A percentile compares a stretch with the other conserved stretches of the same genome.
Evolutionary conservation across 768 basidiomycete species (phyloP).

Genomic region (Agrocybe chaxingu): DNA sequence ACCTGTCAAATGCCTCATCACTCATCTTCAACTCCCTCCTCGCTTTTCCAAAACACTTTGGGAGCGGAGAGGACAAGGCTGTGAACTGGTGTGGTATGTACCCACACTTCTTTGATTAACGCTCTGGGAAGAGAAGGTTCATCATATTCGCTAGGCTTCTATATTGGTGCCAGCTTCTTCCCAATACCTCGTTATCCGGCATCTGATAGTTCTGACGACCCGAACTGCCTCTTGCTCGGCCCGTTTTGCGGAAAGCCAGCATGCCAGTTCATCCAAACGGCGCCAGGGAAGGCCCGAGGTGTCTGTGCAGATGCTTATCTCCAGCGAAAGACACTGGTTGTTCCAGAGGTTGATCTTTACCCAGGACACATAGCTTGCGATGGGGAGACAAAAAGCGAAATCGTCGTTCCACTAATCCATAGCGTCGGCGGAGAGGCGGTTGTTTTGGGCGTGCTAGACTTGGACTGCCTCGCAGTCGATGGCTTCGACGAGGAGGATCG

Average conservation of each 20-base stretch:
- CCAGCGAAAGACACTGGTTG: slow-evolving; percentile 54
- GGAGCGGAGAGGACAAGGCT: slow-evolving; percentile 52
- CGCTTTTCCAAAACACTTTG: slow-evolving; percentile 65
- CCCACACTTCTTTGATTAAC: background rate
- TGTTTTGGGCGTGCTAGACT: slow-evolving; percentile 67
- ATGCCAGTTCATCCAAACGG: slow-evolving; percentile 74
- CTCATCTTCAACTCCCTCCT: slow-evolving; percentile 77
- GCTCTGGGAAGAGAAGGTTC: background rate
- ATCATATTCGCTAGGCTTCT: slow-evolving; percentile 64
- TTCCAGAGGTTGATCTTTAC: slow-evolving; percentile 74
- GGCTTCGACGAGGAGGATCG: slow-evolving; percentile 80
- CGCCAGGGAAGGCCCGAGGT: slow-evolving; percentile 56
- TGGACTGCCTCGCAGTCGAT: slow-evolving; percentile 72
- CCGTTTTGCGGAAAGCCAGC: slow-evolving; percentile 93
- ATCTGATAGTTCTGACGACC: slow-evolving; percentile 14
- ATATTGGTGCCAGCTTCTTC: slow-evolving; percentile 65
- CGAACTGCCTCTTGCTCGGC: slow-evolving; percentile 57
- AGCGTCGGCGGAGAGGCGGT: slow-evolving; percentile 25
- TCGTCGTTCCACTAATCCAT: slow-evolving; percentile 75
- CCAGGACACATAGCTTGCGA: slow-evolving; percentile 97
- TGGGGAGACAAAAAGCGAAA: slow-evolving; percentile 84
- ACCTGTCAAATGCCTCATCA: slow-evolving; percentile 80
- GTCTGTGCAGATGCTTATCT: slow-evolving; percentile 84
- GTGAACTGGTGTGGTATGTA: slow-evolving; percentile 95
- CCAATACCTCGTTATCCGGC: slow-evolving; percentile 37